These are phyloP conservation scores for Actinidia chinensis DNA, from an alignment of 179 eudicot genomes.

Conservation along the genomic window DNA sequence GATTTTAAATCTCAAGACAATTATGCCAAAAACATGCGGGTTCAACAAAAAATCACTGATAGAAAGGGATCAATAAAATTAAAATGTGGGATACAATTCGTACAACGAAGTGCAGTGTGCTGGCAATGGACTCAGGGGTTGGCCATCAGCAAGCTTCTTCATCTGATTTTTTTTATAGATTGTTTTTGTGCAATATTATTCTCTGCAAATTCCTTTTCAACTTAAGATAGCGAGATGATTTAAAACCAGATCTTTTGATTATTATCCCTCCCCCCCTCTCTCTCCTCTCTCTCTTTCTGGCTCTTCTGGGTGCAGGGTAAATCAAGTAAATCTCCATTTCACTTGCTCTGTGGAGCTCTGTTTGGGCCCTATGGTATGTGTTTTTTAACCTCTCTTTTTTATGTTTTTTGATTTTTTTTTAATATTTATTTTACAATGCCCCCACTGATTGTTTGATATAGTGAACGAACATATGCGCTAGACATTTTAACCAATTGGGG, in stretches of 20 bases:
- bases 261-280: background rate
- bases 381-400: slow-evolving; percentile 16
- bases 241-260: slow-evolving; percentile 18
- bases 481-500: background rate
- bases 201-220: background rate
- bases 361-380: slow-evolving; percentile 40
- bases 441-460: background rate
- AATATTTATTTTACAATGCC: background rate
- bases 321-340: slow-evolving; percentile 25
- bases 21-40: too few relatives aligned
- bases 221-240: slow-evolving; percentile 14
- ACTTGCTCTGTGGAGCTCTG: slow-evolving; percentile 22
- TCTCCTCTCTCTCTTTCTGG: slow-evolving; percentile 5
- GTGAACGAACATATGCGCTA: background rate
- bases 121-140: background rate
- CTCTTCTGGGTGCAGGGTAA: slow-evolving; percentile 36
- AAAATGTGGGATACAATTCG: too few relatives aligned
- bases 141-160: slow-evolving; percentile 12
- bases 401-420: background rate
- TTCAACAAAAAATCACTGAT: too few relatives aligned
- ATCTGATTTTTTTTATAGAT: background rate
- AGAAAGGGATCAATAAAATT: too few relatives aligned
- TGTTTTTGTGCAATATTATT: background rate
- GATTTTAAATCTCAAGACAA: too few relatives aligned
- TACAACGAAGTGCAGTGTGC: background rate